Evolutionary conservation across 345 rosid species (phyloP), one percentile per base, ranked within the genome.

Genomic region (Turnera subulata): DNA sequence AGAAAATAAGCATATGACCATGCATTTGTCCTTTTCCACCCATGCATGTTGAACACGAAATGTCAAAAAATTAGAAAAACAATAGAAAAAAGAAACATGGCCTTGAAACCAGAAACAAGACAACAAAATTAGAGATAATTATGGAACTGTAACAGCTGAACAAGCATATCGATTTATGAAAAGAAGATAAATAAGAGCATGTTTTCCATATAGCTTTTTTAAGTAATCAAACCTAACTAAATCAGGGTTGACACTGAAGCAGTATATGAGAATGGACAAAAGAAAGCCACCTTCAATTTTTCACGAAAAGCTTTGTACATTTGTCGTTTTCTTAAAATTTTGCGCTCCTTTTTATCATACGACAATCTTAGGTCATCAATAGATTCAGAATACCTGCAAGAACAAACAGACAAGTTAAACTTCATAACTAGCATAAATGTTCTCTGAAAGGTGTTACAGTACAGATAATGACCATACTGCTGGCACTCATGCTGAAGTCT

Each of bases 361-460:
- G 72, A 23, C 77, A 76, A 72, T 77, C 82, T 79, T 38, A 93
- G 81, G 60, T 93, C 97, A 70, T 89, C 97, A 19, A 93, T 87
- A 33, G 96, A 81, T 73, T 93, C 99, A 44, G 99, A 80, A 68
- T 59, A 83, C 77, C 99, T 93, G 83, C 74, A 53, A 43, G 35
- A 23, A 56, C 11, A 18, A n/a, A 63, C 26, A 15, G 56, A 9
- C 60, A 38, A 21, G 56, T 58, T 63, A 20, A 46, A 21, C 52
- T 17, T 62, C 26, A 17, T 40, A 45, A 55, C 16, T 11, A 15
- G 9, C 11, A 29, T 23, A 12, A 22, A 20, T 10, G 46, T 16
- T 58, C 24, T 43, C 67, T 56, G 21, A 45, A 58, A 45, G 47
- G 52, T 45, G 29, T 53, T 22, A 66, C 59, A 29, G 21, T 39